Conservation (phyloP, 148 eudicot genomes). For the Dysphania ambrosioides region DNA sequence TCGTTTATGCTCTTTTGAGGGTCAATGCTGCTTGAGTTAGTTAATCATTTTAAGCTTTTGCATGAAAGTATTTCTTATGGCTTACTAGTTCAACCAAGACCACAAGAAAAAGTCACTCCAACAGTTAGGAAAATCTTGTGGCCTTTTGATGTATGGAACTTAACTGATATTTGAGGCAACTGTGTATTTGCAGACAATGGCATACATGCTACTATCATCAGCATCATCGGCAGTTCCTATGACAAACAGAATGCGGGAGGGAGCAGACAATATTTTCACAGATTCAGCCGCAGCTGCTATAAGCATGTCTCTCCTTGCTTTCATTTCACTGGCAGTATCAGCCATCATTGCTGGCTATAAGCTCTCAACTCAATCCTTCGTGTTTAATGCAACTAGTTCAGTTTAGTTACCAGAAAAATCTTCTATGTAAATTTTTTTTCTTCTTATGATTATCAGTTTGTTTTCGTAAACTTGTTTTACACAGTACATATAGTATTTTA, state of each 20-base stretch:
- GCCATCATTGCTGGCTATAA: slow-evolving; percentile 71
- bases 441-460: no score
- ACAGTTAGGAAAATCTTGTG: background rate
- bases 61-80: background rate
- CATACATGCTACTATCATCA: slow-evolving; percentile 76
- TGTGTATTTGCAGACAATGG: slow-evolving; percentile 46
- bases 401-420: no score
- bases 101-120: background rate
- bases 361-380: slow-evolving; percentile 57
- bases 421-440: no score
- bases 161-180: background rate
- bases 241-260: slow-evolving; percentile 70
- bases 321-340: slow-evolving; percentile 50
- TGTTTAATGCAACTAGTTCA: no score
- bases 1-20: background rate
- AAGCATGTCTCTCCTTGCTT: slow-evolving; percentile 78
- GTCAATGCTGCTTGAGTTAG: background rate
- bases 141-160: background rate
- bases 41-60: background rate
- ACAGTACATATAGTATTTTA: slow-evolving; percentile 17
- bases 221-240: slow-evolving; percentile 71
- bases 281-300: slow-evolving; percentile 75
- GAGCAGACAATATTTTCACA: slow-evolving; percentile 64
- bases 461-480: slow-evolving; percentile 11
- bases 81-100: background rate